Evolutionary conservation across 2,329 filamentous ascomycete species (phyloP), one percentile per base, ranked within the genome.

Genomic region (Hansfordia pulvinata): DNA sequence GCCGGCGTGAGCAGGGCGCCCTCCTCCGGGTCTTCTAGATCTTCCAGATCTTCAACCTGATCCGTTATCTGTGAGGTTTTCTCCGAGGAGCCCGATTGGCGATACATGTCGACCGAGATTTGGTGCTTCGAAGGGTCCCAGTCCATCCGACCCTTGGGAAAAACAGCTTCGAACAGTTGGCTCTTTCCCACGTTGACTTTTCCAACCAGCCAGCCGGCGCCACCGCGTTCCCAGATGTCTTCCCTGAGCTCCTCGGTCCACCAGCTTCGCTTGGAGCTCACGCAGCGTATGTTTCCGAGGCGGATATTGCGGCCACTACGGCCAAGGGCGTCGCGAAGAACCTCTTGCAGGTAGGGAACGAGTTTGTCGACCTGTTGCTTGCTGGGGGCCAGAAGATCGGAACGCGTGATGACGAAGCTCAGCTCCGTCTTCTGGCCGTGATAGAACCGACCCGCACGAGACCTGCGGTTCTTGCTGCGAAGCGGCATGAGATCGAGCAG

Each of bases 171-270:
- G 33, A 96, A 93, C 3, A 98, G 66, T 44, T 79, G 78, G 41
- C 88, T 96, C 54, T 98, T 98, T 14, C 90, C 92, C 3, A 96
- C 92, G 45, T 98, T 98, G 35, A 85, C 84, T 52, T 93, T 96
- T n/a, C 90, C 90, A 3, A 98, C 80, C 62, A 98, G 76, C 88
- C 90, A 98, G 10, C 81, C 77, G 10, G 76, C 90, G 4, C 88
- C 88, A 4, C 84, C 85, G 25, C 82, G 70, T 22, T 74, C 57
- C 66, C 75, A 86, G 24, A 98, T 85, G 25, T 86, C 77, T 39
- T 93, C 76, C 49, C 83, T 93, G 29, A 98, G 57, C 26, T 79
- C 62, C 37, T 69, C 79, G 1, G 86, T 93, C 83, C 88, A 94
- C 90, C 92, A 98, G 8, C 69, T 69, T 31, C 82, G 65, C 44